Conservation (phyloP, 2,329 filamentous ascomycete species). For the Pseudomassariella vexata region DNA sequence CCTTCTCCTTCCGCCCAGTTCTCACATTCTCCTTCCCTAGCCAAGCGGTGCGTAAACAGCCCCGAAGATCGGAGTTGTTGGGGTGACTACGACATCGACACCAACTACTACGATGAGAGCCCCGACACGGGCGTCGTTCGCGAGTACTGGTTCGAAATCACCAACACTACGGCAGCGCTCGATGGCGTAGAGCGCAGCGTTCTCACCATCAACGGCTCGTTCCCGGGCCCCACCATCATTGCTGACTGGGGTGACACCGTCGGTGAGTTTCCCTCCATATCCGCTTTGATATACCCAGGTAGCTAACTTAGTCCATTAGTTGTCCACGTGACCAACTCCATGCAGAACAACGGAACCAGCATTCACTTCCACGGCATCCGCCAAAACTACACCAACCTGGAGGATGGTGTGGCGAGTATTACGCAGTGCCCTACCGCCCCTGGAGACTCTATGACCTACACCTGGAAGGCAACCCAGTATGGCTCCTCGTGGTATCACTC, state of each 20-base stretch:
- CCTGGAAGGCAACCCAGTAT: constrained; percentile 48
- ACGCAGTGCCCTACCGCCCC: constrained; percentile 47
- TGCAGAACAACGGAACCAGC: constrained; percentile 48
- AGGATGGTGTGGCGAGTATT: constrained; percentile 50
- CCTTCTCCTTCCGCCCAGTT: too few species aligned
- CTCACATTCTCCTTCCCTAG: too few species aligned
- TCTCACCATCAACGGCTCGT: constrained; percentile 34
- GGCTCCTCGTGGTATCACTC: constrained; percentile 57
- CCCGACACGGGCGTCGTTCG: constrained; percentile 31
- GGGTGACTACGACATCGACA: constrained; percentile 31
- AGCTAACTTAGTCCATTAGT: too few species aligned
- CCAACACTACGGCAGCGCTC: constrained; percentile 18
- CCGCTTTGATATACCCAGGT: too few species aligned
- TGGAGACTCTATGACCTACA: constrained; percentile 48
- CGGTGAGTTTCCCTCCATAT: too few species aligned
- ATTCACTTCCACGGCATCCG: constrained; percentile 62
- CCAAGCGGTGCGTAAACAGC: too few species aligned
- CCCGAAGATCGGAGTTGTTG: constrained; percentile 14
- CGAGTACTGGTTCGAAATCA: constrained; percentile 23
- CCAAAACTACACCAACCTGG: constrained; percentile 46
- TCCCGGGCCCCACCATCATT: constrained; percentile 22
- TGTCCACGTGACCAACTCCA: constrained; percentile 47
- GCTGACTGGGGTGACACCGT: constrained; percentile 36
- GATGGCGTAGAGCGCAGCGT: constrained; percentile 24
- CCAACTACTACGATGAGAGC: constrained; percentile 23